phyloP scores from a whole-genome alignment of 345 rosid genomes.

The Ricinus communis region DNA sequence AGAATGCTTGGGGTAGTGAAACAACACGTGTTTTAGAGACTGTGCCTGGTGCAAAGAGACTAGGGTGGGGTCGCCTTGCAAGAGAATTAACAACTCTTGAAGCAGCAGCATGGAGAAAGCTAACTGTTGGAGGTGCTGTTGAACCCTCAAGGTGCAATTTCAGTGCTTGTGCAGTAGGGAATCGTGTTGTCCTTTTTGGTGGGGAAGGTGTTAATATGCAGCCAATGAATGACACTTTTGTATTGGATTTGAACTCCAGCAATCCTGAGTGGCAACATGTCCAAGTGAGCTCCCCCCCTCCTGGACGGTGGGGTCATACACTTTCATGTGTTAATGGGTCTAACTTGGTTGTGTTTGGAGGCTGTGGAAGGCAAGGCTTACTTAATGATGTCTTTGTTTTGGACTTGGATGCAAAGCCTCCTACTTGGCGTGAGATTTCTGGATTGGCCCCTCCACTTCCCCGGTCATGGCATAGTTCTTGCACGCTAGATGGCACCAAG shows the following conservation, averaged over 20 bases:
- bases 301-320: slow-evolving; percentile 92
- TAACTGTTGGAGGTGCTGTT: slow-evolving; percentile 83
- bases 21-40: slow-evolving; percentile 72
- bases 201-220: slow-evolving; percentile 96
- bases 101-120: slow-evolving; percentile 87
- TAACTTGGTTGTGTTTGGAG: slow-evolving; percentile 81
- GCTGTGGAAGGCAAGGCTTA: slow-evolving; percentile 86
- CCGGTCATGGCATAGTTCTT: slow-evolving; percentile 92
- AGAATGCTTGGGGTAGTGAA: slow-evolving; percentile 86
- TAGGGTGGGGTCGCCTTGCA: slow-evolving; percentile 83
- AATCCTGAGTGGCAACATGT: slow-evolving; percentile 82
- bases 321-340: slow-evolving; percentile 81
- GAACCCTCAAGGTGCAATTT: slow-evolving; percentile 91
- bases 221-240: slow-evolving; percentile 93
- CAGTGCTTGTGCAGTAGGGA: slow-evolving; percentile 90
- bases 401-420: slow-evolving; percentile 83
- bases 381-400: slow-evolving; percentile 80
- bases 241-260: slow-evolving; percentile 70
- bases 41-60: slow-evolving; percentile 79
- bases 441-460: slow-evolving; percentile 89
- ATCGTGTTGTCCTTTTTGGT: slow-evolving; percentile 80
- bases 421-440: slow-evolving; percentile 84
- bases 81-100: slow-evolving; percentile 86
- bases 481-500: slow-evolving; percentile 90
- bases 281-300: slow-evolving; percentile 86